Evolutionary conservation across 2,329 filamentous ascomycete species (phyloP).

Genomic region (Pseudocercospora fijiensis): DNA sequence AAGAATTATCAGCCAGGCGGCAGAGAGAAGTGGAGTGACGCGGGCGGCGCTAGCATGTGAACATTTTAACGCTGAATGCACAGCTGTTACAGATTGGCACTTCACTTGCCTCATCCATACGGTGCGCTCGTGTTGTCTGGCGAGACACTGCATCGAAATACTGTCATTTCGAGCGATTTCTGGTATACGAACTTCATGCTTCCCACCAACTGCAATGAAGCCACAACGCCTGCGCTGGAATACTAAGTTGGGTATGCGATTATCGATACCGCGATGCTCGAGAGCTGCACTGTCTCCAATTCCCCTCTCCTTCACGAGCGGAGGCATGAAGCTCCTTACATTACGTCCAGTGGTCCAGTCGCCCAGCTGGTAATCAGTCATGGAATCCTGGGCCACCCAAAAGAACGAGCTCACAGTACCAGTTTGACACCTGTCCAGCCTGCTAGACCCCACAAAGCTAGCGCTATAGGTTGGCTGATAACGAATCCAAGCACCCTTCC

Average conservation of each 20-base stretch:
- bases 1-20: conserved; percentile 1
- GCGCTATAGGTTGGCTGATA: conserved; percentile 21
- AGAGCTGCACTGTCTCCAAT: neutral
- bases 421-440: conserved; percentile 35
- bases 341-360: conserved; percentile 1
- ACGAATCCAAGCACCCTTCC: conserved; percentile 39
- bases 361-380: conserved; percentile 6
- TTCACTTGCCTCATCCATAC: neutral
- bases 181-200: neutral
- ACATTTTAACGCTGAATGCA: neutral
- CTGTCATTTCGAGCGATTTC: neutral
- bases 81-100: neutral
- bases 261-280: neutral
- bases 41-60: conserved; percentile 3
- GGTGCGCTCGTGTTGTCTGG: neutral
- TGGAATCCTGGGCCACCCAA: neutral
- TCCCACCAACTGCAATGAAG: neutral
- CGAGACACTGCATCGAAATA: neutral
- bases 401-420: conserved; percentile 22
- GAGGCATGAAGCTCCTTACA: neutral
- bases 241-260: neutral
- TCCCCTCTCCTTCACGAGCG: neutral
- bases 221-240: neutral
- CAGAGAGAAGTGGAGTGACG: neutral
- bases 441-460: conserved; percentile 35